Evolutionary conservation across 2,329 filamentous ascomycete species (phyloP), one percentile per base, ranked within the genome.

Genomic region (Botryosphaeria agaves): DNA sequence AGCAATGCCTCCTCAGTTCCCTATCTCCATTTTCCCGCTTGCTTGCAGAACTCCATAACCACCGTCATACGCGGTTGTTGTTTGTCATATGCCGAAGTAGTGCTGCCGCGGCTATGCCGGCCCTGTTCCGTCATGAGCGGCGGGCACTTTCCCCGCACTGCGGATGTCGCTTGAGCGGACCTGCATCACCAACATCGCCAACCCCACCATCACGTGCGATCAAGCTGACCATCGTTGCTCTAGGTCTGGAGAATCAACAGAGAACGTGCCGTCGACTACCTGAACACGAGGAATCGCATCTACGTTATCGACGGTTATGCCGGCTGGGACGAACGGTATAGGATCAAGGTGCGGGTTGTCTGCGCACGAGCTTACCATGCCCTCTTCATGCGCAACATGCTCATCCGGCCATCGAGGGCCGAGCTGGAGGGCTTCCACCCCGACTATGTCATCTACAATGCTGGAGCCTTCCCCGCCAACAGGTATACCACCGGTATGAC

Each of bases 341-440:
- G 85, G 44, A 95, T 98, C 64, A 81, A 76, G 49, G 89, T 98
- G 48, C 85, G 89, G 51, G 87, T 98, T 41, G 85, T 98, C 53
- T 98, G 89, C 64, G 89, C 89, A 43, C 85, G 89, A 55, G 89
- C 89, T 59, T 98, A 98, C 71, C 89, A 98, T 71, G 89, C 89
- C 38, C 74, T 98, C 41, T 98, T 98, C 75, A 98, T 98, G 89
- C 82, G 85, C 54, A 98, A 98, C 71, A 98, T 98, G 89, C 79
- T 98, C 53, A 98, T 98, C 66, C 80, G 89, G 46, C 89, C 89
- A 39, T 67, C 76, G 31, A 72, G 72, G 39, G 81, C 91, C 61
- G 85, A 98, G 67, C 76, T 98, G 32, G 79, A 93, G 65, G 73
- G 83, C 62, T 98, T 98, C 74, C 82, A 93, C 60, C 89, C 89